Evolutionary conservation across 306 rosid species (phyloP), one percentile per base, ranked within the genome.

Genomic region (Vicia sativa): DNA sequence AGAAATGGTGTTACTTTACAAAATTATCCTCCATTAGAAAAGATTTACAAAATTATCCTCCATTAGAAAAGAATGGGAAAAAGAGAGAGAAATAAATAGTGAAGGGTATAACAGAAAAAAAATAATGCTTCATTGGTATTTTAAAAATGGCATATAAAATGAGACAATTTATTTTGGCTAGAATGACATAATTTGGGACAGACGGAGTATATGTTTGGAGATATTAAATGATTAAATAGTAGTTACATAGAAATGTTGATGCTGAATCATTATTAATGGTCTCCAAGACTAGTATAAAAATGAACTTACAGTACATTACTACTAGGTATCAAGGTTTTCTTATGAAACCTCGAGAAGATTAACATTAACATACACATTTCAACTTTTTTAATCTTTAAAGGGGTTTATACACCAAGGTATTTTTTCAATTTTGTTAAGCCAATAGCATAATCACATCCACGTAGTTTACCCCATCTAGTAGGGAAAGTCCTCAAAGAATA

Each of bases 171-270:
- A n/a, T n/a, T n/a, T n/a, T n/a, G n/a, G n/a, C n/a, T n/a, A n/a
- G n/a, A n/a, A n/a, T n/a, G n/a, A n/a, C n/a, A n/a, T n/a, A n/a
- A n/a, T n/a, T n/a, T n/a, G n/a, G n/a, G n/a, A n/a, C n/a, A n/a
- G n/a, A n/a, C n/a, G n/a, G n/a, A n/a, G n/a, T n/a, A n/a, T n/a
- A n/a, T n/a, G n/a, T n/a, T n/a, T n/a, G n/a, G n/a, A n/a, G n/a
- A n/a, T 18, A 49, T 52, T 49, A 49, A 74, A 63, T 63, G 29
- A 55, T 42, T 49, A 38, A 75, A 45, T 57, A 35, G 55, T 5
- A 59, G 60, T 35, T 46, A 46, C 42, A 46, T 46, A 6, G 42
- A 57, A 29, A 1, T 57, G 39, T 31, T 45, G 29, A 48, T 58
- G 63, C 26, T 48, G 63, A 62, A 58, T 38, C 57, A 43, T 29